Base-by-base conservation (phyloP, 1,139 yeast species). In the Pichia sp. region DNA sequence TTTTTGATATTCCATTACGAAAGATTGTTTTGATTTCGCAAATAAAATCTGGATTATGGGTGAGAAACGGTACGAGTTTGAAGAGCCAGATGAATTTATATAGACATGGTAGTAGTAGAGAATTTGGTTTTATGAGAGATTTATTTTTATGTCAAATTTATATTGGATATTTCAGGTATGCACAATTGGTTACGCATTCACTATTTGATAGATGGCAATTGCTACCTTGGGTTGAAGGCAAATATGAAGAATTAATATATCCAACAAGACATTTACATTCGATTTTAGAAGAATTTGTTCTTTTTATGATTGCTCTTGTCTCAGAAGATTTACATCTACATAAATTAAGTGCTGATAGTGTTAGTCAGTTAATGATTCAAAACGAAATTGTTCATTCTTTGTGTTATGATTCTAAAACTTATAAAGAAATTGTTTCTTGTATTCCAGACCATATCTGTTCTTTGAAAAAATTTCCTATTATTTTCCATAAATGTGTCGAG, bases 11-110 rank as follows among this genome's bases (percentile, higher is more conserved):
- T 55, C 84, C 97, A 0, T 66, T 92, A 28, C 73, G 95, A 51
- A 84, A 92, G 0, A 64, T 87, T 34, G 83, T 75, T 0, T 62
- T 78, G 9, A 65, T 75, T 66, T 73, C 82, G 0, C 83, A 78
- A 56, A 76, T 78, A 2, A 78, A 78, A 53, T 70, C 78, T 0
- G 83, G 83, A 0, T 72, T 73, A 49, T 78, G 83, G 83, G 83
- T 78, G 0, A 68, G 84, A 56, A 79, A 79, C 63, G 90, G 90
- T 0, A 76, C 79, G 53, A 83, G 92, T 41, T 81, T 88, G 10
- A 74, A 86, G 45, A 81, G 83, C 34, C 97, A 92, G 61, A 74
- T 86, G 56, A 84, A 82, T 56, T 80, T 89, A 54, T 92, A 92
- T 63, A 77, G 86, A 40, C 84, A 79, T 52, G 78, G 89, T n/a